phyloP scores from a whole-genome alignment of 176 grass and related monocot genomes.

The Triticum urartu region DNA sequence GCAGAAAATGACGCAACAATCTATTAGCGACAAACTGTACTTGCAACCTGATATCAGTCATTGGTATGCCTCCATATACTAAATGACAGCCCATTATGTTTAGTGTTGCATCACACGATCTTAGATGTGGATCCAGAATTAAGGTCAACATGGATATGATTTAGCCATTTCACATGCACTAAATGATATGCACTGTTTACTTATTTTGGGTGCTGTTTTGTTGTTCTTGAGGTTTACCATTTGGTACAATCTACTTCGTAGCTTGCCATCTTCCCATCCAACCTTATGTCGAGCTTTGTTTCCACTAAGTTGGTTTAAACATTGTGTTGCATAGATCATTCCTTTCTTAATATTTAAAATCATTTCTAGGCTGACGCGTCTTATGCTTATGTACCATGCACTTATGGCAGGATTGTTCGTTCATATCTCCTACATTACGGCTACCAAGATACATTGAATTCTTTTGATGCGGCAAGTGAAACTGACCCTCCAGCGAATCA shows the following conservation, averaged over 20 bases:
- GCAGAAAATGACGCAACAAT: constrained; percentile 76
- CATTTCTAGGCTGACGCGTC: constrained; percentile 8
- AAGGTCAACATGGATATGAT: not conserved
- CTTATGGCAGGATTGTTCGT: constrained; percentile 76
- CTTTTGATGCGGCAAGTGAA: constrained; percentile 83
- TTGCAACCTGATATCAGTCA: constrained; percentile 64
- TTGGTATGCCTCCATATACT: constrained; percentile 52
- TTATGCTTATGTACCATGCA: constrained; percentile 11
- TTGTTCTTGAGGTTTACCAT: constrained; percentile 14
- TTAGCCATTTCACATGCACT: not conserved
- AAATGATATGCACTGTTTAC: not conserved
- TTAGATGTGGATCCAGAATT: constrained; percentile 7
- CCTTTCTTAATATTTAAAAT: constrained; percentile 20
- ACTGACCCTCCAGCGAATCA: constrained; percentile 45
- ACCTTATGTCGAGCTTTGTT: not conserved
- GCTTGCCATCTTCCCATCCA: not conserved
- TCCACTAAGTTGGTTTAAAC: not conserved
- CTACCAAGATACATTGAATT: constrained; percentile 94
- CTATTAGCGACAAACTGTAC: constrained; percentile 50
- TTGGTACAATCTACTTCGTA: not conserved
- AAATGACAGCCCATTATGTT: constrained; percentile 10
- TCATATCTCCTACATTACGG: constrained; percentile 98
- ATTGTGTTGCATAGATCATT: not conserved
- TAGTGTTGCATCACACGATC: not conserved
- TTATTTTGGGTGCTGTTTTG: not conserved